These are phyloP conservation scores for Sporisorium reilianum DNA, from an alignment of 1,284 basidiomycete genomes.

Conservation along the genomic window DNA sequence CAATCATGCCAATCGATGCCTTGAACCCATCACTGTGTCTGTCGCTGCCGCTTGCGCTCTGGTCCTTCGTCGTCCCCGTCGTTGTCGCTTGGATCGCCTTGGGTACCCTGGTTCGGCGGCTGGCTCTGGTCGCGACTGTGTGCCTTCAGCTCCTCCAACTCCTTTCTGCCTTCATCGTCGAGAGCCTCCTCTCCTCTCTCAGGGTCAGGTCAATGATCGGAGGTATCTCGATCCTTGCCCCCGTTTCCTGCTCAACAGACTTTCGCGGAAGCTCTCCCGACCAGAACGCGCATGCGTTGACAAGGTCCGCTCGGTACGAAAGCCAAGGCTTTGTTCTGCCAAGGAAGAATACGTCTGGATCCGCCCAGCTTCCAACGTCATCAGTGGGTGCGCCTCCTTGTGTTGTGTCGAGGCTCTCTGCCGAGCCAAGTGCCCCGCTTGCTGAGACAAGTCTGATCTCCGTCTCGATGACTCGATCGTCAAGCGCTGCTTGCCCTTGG, in stretches of 20 bases:
- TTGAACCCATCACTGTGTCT: neutral
- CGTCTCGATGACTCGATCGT: neutral
- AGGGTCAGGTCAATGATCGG: neutral
- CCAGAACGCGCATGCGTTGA: neutral
- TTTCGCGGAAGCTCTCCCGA: neutral
- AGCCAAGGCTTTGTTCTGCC: neutral
- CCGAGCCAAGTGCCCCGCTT: no score
- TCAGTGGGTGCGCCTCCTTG: no score
- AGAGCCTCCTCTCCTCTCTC: conserved; percentile 1
- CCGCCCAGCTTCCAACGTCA: conserved; percentile 8
- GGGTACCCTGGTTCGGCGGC: no score
- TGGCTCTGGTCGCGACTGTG: neutral
- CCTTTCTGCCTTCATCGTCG: neutral
- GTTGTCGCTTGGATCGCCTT: neutral
- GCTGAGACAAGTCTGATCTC: neutral
- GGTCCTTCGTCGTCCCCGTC: neutral
- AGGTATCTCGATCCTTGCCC: neutral
- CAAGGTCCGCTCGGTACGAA: neutral
- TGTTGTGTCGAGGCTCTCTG: no score
- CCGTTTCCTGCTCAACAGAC: neutral
- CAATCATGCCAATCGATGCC: neutral
- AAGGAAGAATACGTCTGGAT: conserved; percentile 10
- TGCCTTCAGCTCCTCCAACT: neutral
- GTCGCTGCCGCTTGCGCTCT: neutral
- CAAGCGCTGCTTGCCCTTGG: neutral